Base-by-base conservation (phyloP, 495 filamentous ascomycete genomes). In the Penicillium steckii region DNA sequence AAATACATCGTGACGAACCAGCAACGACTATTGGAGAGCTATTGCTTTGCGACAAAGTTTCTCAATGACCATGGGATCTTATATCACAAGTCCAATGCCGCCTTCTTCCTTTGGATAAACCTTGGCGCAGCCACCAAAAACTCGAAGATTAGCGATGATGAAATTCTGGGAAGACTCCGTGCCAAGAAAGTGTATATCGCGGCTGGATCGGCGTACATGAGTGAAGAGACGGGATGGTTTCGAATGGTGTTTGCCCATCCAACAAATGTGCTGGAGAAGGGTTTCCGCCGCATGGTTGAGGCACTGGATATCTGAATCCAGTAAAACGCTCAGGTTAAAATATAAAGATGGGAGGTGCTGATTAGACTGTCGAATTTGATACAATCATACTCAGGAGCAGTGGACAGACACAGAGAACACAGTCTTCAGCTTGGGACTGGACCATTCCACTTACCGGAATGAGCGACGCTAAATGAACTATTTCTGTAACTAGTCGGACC, bases 221-320 rank as follows among this genome's bases (percentile, higher is more conserved):
- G 30, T 3, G 59, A 61, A 43, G 47, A 57, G 23, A 3, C 44
- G 3, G 54, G 46, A 1, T 61, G 59, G 59, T 61, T 61, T 47
- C 48, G 59, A 13, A 33, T 61, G 17, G 55, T 52, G 7, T 51
- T 61, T 42, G 43, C 59, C 5, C 59, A 57, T 42, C 59, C 59
- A 2, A 17, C 18, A n/a, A 24, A 52, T 23, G 30, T 57, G 19
- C 25, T 61, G 17, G 38, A 49, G 3, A 54, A 61, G 33, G 59
- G 50, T 12, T 22, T 61, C 12, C 42, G 41, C 1, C 32, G 58
- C 6, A 56, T 57, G 18, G 18, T 41, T 21, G 18, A n/a, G 3
- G 38, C 38, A 8, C 6, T 41, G 7, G 18, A 19, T 22, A n/a
- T n/a, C n/a, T n/a, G n/a, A n/a, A n/a, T n/a, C n/a, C n/a, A n/a